phyloP scores from a whole-genome alignment of 345 rosid genomes.

The Mercurialis annua region DNA sequence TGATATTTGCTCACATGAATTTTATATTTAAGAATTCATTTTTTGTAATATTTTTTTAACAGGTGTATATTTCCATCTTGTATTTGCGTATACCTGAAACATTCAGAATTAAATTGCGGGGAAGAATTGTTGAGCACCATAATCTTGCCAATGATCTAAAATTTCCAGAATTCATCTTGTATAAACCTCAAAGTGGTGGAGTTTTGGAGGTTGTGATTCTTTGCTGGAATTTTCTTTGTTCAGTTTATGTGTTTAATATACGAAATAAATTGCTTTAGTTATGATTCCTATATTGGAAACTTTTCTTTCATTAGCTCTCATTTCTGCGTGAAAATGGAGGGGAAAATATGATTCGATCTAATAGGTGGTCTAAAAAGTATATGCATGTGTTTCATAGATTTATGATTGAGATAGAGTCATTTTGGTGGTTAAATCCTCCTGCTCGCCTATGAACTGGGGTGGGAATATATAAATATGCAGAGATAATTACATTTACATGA shows the following conservation, averaged over 20 bases:
- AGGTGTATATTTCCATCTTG: constrained; percentile 82
- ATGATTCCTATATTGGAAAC: not conserved
- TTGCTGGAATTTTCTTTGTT: constrained; percentile 9
- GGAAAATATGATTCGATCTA: not conserved
- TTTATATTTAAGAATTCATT: not conserved
- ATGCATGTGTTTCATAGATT: not conserved
- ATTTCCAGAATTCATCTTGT: constrained; percentile 71
- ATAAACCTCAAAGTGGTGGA: constrained; percentile 73
- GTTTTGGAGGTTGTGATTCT: constrained; percentile 47
- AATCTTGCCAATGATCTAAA: constrained; percentile 88
- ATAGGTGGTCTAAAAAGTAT: not conserved
- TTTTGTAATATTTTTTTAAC: constrained; percentile 17
- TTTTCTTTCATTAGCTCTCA: not conserved
- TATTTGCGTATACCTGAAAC: constrained; percentile 74
- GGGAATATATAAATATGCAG: not conserved
- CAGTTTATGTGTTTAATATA: constrained; percentile 4
- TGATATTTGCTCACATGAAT: not conserved
- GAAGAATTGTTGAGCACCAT: constrained; percentile 65
- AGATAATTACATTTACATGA: not conserved
- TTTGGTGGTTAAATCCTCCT: not conserved
- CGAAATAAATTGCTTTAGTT: not conserved
- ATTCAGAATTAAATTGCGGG: constrained; percentile 72
- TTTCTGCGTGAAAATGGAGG: not conserved
- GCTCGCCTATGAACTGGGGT: not conserved
- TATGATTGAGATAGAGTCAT: not conserved